Evolutionary conservation across 495 filamentous ascomycete species (phyloP), one percentile per base, ranked within the genome.

Genomic region (Aspergillus hancockii): DNA sequence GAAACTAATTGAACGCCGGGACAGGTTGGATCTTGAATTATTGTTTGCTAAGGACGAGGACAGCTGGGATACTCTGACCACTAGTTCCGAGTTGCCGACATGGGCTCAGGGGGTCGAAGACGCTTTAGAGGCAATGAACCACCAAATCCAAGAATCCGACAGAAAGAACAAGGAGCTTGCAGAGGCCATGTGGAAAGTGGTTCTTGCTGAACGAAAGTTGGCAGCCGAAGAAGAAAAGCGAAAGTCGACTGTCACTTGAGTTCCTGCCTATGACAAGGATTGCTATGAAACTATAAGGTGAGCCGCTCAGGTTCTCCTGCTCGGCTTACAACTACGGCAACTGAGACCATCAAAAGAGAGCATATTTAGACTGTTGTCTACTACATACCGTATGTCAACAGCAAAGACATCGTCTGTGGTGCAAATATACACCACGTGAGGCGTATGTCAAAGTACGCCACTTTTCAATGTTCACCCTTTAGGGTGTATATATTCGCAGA

Each of bases 31-130:
- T 10, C 32, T 70, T 13, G 65, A 75, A 8, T 21, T 79, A 10
- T 65, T 71, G 8, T 71, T 83, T 31, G 83, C 81, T 0, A 49
- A 67, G 47, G 68, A 78, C 30, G 88, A 91, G 67, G 87, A 91
- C 63, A 30, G 64, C 1, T 86, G 87, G 84, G 82, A 87, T 66
- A 19, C 46, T 14, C 58, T 79, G 12, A 66, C 83, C 2, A 43
- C 51, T 13, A 31, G 58, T 14, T 28, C 34, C 31, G 66, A 71
- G n/a, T 18, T 34, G 59, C 50, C 53, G 3, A 56, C 61, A 18
- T 79, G 73, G 76, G 16, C 59, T 46, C 25, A 62, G 28, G 62
- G 47, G 18, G n/a, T 69, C 19, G 23, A 63, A 30, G 22, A 16
- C n/a, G 50, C 64, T 40, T 34, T 73, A 4, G 36, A 52, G 14